Percentiles rank a stretch among this genome's conserved stretches.
These are phyloP conservation scores for Wickerhamiella allomyrinae DNA, from an alignment of 805 yeast genomes.

Conservation along the genomic window DNA sequence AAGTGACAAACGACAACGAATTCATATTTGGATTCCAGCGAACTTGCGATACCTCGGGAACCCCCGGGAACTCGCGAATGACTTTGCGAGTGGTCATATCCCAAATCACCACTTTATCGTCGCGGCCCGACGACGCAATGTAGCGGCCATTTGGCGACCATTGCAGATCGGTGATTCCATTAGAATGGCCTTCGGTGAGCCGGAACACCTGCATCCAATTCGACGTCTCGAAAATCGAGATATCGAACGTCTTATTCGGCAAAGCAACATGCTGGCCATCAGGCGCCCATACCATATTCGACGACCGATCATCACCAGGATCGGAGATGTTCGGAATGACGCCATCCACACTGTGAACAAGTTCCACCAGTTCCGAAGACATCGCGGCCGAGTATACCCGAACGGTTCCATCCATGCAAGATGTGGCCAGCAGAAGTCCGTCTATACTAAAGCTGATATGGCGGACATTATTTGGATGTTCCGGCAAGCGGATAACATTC, in stretches of 20 bases:
- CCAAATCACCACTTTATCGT: slow-evolving; percentile 42
- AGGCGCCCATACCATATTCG: slow-evolving; percentile 56
- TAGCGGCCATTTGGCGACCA: slow-evolving; percentile 50
- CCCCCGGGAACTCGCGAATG: slow-evolving; percentile 26
- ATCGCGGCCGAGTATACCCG: slow-evolving; percentile 19
- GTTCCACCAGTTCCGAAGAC: slow-evolving; percentile 12
- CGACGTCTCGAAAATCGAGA: slow-evolving; percentile 19
- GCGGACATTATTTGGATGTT: slow-evolving; percentile 20
- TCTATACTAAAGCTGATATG: neutral
- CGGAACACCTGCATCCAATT: slow-evolving; percentile 18
- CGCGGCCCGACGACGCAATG: slow-evolving; percentile 38
- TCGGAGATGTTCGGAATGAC: slow-evolving; percentile 19
- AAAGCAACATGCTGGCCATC: slow-evolving; percentile 55
- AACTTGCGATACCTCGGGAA: slow-evolving; percentile 14
- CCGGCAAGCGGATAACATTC: slow-evolving; percentile 30
- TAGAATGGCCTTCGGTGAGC: slow-evolving; percentile 17
- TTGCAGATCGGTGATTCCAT: slow-evolving; percentile 35
- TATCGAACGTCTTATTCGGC: slow-evolving; percentile 34
- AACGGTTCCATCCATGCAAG: slow-evolving; percentile 24
- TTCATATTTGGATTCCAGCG: slow-evolving; percentile 29
- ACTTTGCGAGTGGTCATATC: slow-evolving; percentile 27
- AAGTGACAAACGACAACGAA: slow-evolving; percentile 21
- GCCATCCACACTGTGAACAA: slow-evolving; percentile 17
- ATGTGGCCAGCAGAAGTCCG: slow-evolving; percentile 17
- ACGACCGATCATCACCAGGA: slow-evolving; percentile 31